Evolutionary conservation across 257 asterid species (phyloP).

Genomic region (Thymus mandschuricus): DNA sequence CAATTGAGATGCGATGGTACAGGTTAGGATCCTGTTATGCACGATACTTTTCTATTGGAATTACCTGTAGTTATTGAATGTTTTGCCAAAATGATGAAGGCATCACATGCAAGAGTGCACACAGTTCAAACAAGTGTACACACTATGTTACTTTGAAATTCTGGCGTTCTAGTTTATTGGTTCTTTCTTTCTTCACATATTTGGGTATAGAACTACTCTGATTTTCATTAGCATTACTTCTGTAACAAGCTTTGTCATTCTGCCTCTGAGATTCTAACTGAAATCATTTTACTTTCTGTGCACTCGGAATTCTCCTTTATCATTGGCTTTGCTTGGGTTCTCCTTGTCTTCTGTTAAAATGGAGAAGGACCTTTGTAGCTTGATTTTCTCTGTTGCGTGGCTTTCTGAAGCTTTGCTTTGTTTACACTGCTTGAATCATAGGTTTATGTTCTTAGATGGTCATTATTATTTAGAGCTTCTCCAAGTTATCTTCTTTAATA

Average conservation of each 20-base stretch:
- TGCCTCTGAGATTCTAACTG: background rate
- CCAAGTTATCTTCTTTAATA: too few relatives aligned
- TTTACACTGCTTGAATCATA: background rate
- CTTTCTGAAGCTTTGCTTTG: slow-evolving; percentile 13
- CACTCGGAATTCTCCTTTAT: background rate
- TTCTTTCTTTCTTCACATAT: background rate
- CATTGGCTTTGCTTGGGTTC: background rate
- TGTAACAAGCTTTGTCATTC: background rate
- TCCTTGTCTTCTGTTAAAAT: background rate
- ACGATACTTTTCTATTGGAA: background rate
- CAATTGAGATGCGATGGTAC: slow-evolving; percentile 89
- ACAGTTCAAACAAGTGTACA: background rate
- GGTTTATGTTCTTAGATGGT: background rate
- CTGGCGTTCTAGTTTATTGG: background rate
- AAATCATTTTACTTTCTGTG: background rate
- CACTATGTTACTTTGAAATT: background rate
- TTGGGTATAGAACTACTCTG: background rate
- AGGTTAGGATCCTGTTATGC: slow-evolving; percentile 47
- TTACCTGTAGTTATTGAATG: background rate
- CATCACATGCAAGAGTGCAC: background rate
- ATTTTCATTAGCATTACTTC: background rate
- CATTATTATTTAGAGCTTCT: too few relatives aligned
- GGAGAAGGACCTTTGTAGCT: background rate
- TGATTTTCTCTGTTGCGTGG: slow-evolving; percentile 11
- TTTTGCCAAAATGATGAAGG: background rate